These are phyloP conservation scores for Amborella trichopoda DNA, from an alignment of 164 flowering plant species.

Conservation along the genomic window DNA sequence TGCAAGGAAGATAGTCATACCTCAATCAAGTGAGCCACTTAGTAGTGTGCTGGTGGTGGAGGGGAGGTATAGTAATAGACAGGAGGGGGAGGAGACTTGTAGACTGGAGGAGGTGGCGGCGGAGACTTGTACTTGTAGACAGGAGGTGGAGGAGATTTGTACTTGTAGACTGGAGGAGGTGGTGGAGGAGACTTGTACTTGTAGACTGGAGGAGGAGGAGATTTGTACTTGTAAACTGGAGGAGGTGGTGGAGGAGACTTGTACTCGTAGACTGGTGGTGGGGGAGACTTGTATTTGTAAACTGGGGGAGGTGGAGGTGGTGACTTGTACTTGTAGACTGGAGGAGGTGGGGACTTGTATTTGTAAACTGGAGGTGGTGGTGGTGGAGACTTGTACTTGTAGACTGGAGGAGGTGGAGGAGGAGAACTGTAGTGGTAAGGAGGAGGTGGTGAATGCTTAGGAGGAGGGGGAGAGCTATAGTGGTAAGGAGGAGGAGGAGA, in stretches of 20 bases:
- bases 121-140: too few relatives aligned
- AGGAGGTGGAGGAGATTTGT: too few relatives aligned
- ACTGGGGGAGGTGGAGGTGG: slow-evolving; percentile 7
- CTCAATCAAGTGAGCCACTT: too few relatives aligned
- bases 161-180: too few relatives aligned
- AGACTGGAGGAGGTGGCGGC: not conserved
- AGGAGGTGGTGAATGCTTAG: slow-evolving; percentile 10
- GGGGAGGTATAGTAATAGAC: slow-evolving; percentile 8
- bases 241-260: slow-evolving; percentile 9
- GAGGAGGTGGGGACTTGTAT: slow-evolving; percentile 7
- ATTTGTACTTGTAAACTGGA: slow-evolving; percentile 2
- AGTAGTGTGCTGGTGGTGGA: too few relatives aligned
- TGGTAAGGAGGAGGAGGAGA: not conserved
- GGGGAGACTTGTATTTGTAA: slow-evolving; percentile 11
- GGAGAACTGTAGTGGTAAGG: slow-evolving; percentile 8
- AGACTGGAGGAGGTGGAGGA: slow-evolving; percentile 9
- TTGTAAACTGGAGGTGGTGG: slow-evolving; percentile 7
- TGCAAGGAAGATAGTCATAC: too few relatives aligned
- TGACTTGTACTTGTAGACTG: slow-evolving; percentile 9
- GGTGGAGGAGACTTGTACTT: too few relatives aligned
- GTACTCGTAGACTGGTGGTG: slow-evolving; percentile 11
- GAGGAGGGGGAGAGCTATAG: slow-evolving; percentile 9
- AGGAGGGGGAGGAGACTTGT: slow-evolving; percentile 11
- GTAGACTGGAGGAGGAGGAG: slow-evolving; percentile 6
- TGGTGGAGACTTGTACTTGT: slow-evolving; percentile 6